Evolutionary conservation across 148 eudicot genomes (phyloP), one percentile per base, ranked within the genome.

Genomic region (Cornus florida): DNA sequence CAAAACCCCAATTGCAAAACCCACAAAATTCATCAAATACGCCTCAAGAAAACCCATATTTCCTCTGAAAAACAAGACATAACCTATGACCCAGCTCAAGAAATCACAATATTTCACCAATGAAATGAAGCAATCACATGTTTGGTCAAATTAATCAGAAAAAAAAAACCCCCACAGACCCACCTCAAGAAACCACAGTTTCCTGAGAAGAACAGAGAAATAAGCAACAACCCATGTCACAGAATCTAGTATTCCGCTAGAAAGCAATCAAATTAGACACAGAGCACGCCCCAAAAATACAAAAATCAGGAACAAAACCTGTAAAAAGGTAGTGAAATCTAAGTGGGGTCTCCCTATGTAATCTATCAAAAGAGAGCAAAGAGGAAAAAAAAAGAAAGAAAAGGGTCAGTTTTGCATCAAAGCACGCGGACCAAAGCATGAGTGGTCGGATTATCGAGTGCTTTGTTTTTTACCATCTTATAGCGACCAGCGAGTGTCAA

Each of bases 341-440:
- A 79, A 59, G 91, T 92, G 98, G 98, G 92, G 88, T 43, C 91
- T 83, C 78, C 53, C 80, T 6, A 39, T 39, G 6, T 39, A 39
- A 39, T 39, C 5, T 67, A 76, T 84, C 82, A 84, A 76, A 78
- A 80, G 79, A 16, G 66, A 69, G 69, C 43, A 74, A 67, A 65
- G 72, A 33, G 68, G 14, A 72, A 20, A 77, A 20, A 77, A 73
- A 76, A 71, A 22, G 53, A 75, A 76, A 22, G 43, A 77, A 82
- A 76, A 73, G 87, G 86, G 83, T 62, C 71, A 7, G 50, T 4
- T 79, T 85, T 56, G 78, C 86, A 83, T 79, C 83, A 76, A 88
- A 94, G 97, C 98, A 94, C 98, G 98, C 98, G 83, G 80, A 92
- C 71, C 97, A 82, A 94, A 92, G 97, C 92, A 89, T 91, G 91